Evolutionary conservation across 1,284 basidiomycete genomes (phyloP).

Genomic region (Ceraceosorus bombacis): DNA sequence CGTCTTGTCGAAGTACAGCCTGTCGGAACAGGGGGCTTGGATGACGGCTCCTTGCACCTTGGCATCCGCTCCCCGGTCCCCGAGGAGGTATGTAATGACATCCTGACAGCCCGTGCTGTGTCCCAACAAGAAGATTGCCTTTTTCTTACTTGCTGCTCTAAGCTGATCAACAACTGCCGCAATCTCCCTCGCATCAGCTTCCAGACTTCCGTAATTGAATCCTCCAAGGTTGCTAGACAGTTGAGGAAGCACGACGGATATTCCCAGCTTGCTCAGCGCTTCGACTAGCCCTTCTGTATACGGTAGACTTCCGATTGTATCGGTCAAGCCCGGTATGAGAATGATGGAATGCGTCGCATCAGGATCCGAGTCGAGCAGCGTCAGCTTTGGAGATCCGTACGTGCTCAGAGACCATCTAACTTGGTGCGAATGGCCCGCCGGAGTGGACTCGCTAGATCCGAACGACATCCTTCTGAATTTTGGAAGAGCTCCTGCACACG

Average conservation of each 20-base stretch:
- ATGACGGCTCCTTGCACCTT: conserved; percentile 35
- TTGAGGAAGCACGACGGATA: conserved; percentile 32
- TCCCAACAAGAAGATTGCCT: conserved; percentile 36
- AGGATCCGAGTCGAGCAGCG: conserved; percentile 31
- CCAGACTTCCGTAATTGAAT: conserved; percentile 31
- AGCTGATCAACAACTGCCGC: conserved; percentile 24
- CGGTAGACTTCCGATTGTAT: conserved; percentile 35
- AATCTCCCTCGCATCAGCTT: conserved; percentile 42
- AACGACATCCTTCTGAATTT: too few relatives aligned
- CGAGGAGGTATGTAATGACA: conserved; percentile 24
- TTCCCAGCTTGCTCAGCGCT: conserved; percentile 15
- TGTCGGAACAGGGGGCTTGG: conserved; percentile 43
- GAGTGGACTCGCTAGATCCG: too few relatives aligned
- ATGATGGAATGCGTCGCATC: conserved; percentile 26
- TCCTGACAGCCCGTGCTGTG: conserved; percentile 46
- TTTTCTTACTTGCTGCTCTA: conserved; percentile 7
- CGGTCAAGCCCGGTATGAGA: conserved; percentile 36
- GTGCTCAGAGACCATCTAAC: not conserved
- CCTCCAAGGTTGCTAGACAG: conserved; percentile 37
- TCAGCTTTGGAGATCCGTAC: conserved; percentile 18
- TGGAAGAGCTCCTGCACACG: too few relatives aligned
- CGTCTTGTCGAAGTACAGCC: conserved; percentile 29
- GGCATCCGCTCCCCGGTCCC: conserved; percentile 4
- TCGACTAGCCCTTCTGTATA: conserved; percentile 27
- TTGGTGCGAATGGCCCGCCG: too few relatives aligned